Conservation (phyloP, 495 filamentous ascomycete species). For the Cryomyces minteri region DNA sequence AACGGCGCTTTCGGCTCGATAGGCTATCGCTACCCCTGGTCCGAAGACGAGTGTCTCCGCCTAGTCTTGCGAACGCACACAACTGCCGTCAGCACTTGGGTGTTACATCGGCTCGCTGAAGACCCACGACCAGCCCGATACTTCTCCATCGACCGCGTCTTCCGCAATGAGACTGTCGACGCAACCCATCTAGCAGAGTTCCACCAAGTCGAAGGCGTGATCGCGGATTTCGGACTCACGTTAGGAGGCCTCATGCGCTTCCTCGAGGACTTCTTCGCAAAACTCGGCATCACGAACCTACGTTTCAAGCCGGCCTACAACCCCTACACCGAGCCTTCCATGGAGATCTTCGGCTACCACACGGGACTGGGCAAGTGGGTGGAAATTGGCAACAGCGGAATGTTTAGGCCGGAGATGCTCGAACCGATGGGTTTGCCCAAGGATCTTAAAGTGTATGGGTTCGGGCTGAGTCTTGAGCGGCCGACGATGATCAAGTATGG, state of each 20-base stretch:
- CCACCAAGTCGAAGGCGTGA: slow-evolving; percentile 96
- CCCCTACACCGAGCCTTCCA: slow-evolving; percentile 91
- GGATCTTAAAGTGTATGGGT: slow-evolving; percentile 78
- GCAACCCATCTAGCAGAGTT: slow-evolving; percentile 95
- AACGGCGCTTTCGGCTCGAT: slow-evolving; percentile 82
- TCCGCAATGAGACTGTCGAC: slow-evolving; percentile 90
- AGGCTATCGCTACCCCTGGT: slow-evolving; percentile 90
- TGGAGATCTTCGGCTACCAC: slow-evolving; percentile 94
- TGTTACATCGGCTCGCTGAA: slow-evolving; percentile 75
- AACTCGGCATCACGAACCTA: slow-evolving; percentile 80
- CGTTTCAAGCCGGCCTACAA: slow-evolving; percentile 96
- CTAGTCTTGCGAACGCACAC: slow-evolving; percentile 94
- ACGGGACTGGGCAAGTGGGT: slow-evolving; percentile 78
- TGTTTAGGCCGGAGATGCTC: slow-evolving; percentile 96
- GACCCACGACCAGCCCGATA: slow-evolving; percentile 70
- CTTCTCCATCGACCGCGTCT: slow-evolving; percentile 96
- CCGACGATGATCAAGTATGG: slow-evolving; percentile 91
- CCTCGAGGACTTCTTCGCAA: slow-evolving; percentile 88
- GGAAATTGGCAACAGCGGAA: slow-evolving; percentile 94
- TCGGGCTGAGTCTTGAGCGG: slow-evolving; percentile 76
- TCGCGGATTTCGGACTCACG: slow-evolving; percentile 83
- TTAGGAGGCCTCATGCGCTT: slow-evolving; percentile 53
- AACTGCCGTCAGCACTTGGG: slow-evolving; percentile 70
- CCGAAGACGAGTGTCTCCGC: slow-evolving; percentile 66
- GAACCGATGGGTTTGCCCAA: slow-evolving; percentile 76